Base-by-base conservation (phyloP, 2,329 filamentous ascomycete genomes). In the Cercospora sesami region DNA sequence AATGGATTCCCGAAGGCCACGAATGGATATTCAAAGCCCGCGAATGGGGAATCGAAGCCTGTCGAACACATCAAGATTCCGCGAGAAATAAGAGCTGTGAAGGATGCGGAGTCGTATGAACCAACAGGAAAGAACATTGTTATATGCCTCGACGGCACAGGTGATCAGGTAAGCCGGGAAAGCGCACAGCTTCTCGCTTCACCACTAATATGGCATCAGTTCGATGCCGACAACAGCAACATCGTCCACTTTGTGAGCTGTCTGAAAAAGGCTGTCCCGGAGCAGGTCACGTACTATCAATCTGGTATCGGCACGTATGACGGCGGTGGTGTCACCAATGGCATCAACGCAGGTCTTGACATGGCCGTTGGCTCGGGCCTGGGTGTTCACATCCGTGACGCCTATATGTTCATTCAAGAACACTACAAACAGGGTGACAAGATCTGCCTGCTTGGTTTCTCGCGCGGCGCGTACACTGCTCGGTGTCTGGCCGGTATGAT, bases 291-390 rank as follows among this genome's bases (percentile, higher is more conserved):
- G 12, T 82, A 82, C 73, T 83, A 83, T 63, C 81, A 83, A 70
- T 77, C 78, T n/a, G 81, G 81, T 14, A 83, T 83, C 62, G 81
- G 81, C 10, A 83, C 82, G 9, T 83, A 83, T 64, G 78, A 79
- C 68, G 77, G 76, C 12, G 76, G 77, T 33, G 81, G 81, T 0
- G 66, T 82, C 21, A 76, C 74, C 59, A 78, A 78, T 68, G 81
- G 81, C 33, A 71, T 82, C 18, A 74, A 75, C 0, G 80, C 81
- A 16, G 78, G 75, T 1, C 63, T 82, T 58, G 81, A 83, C 67
- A 81, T 82, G 80, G 80, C 81, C 48, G 76, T 83, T 0, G 81
- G 81, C 2, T 79, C 77, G 68, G 79, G 80, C 2, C 76, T 83
- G 8, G 81, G 81, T 48, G 76, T 79, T 16, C 70, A 72, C 45